A percentile compares a stretch with the other conserved stretches of the same genome.
Evolutionary conservation across 805 yeast genomes (phyloP).

Genomic region (Ogataea sp.): DNA sequence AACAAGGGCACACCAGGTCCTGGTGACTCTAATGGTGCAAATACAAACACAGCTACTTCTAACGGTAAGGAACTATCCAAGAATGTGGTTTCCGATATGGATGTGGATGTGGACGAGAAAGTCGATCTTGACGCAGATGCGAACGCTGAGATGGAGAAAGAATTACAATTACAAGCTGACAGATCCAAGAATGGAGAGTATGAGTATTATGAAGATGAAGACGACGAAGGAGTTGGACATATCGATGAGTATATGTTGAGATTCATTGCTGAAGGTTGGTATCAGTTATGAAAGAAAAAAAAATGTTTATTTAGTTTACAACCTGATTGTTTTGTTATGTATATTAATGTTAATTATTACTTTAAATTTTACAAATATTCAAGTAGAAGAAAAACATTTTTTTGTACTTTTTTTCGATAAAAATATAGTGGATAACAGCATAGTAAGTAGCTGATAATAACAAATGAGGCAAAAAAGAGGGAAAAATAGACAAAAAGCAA

Average conservation of each 20-base stretch:
- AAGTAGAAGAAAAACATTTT: too few species aligned
- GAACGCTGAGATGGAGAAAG: conserved; percentile 14
- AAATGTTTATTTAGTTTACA: too few species aligned
- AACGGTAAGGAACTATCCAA: background rate
- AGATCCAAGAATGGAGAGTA: background rate
- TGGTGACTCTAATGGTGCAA: background rate
- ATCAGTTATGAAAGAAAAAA: conserved; percentile 11
- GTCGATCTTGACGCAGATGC: conserved; percentile 14
- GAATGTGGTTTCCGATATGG: conserved; percentile 22
- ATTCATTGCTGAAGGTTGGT: conserved; percentile 77
- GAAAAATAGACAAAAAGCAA: too few species aligned
- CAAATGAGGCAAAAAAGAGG: too few species aligned
- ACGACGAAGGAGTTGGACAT: conserved; percentile 64
- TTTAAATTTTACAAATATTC: too few species aligned
- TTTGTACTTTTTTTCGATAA: too few species aligned
- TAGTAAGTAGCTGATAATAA: too few species aligned
- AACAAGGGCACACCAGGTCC: conserved; percentile 15
- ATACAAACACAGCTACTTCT: background rate
- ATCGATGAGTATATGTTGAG: conserved; percentile 96
- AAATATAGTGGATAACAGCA: too few species aligned
- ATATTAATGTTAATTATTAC: too few species aligned
- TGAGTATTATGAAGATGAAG: conserved; percentile 34
- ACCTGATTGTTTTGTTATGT: too few species aligned
- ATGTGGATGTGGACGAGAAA: conserved; percentile 5
- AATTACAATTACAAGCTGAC: background rate